These are phyloP conservation scores for Colletotrichum simmondsii DNA, from an alignment of 2,329 filamentous ascomycete genomes.

Conservation along the genomic window DNA sequence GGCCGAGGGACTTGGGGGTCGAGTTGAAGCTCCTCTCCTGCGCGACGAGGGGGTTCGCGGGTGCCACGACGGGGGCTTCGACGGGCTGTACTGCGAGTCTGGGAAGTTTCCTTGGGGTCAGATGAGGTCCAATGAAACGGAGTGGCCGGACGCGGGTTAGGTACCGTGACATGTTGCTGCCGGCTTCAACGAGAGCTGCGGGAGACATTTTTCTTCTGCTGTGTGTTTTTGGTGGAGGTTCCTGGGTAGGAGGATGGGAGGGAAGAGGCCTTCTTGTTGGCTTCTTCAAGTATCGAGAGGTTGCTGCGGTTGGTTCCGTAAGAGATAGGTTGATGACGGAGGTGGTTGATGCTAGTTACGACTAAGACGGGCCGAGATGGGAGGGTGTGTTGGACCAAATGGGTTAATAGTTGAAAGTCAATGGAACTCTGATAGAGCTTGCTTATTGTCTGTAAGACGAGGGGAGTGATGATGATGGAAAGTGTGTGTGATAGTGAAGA, in stretches of 20 bases:
- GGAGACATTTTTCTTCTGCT: not conserved
- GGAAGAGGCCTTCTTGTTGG: not conserved
- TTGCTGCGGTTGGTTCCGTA: not conserved
- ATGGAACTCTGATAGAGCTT: not conserved
- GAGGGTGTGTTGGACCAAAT: not conserved
- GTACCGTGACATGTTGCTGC: slow-evolving; percentile 30
- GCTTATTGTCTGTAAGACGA: not conserved
- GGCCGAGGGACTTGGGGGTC: slow-evolving; percentile 15
- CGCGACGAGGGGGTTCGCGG: slow-evolving; percentile 1
- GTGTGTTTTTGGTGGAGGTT: not conserved
- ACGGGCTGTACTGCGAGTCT: slow-evolving; percentile 17
- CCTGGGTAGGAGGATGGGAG: not conserved
- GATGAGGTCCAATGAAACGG: slow-evolving; percentile 6
- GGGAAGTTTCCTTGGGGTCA: slow-evolving; percentile 7
- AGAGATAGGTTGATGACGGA: not conserved
- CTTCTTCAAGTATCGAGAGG: not conserved
- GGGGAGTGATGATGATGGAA: not conserved
- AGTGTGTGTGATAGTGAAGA: not conserved
- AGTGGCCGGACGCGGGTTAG: slow-evolving; percentile 26
- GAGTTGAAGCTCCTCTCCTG: slow-evolving; percentile 23
- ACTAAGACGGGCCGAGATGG: not conserved
- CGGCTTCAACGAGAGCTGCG: slow-evolving; percentile 1
- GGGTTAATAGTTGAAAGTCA: not conserved
- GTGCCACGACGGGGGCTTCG: not conserved
- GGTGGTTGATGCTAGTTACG: not conserved